Conservation (phyloP, 306 rosid species). For the Glycine latifolia region DNA sequence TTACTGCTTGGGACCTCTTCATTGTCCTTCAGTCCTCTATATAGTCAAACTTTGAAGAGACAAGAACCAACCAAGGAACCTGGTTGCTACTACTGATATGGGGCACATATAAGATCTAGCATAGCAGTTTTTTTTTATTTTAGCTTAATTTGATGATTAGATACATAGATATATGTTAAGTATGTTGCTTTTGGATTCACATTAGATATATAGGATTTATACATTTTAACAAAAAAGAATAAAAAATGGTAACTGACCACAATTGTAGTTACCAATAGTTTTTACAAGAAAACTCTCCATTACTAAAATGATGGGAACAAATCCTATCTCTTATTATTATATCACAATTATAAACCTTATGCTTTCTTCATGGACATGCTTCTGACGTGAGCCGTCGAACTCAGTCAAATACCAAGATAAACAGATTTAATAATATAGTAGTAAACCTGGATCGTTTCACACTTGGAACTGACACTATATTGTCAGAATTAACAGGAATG, state of each 20-base stretch:
- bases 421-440: too few relatives aligned
- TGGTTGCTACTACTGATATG: background rate
- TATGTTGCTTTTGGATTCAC: background rate
- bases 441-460: too few relatives aligned
- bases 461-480: too few relatives aligned
- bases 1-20: too few relatives aligned
- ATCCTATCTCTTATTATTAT: constrained; percentile 64
- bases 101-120: background rate
- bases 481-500: too few relatives aligned
- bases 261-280: constrained; percentile 16
- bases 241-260: background rate
- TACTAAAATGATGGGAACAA: constrained; percentile 72
- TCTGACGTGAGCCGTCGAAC: too few relatives aligned
- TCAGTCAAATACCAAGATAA: too few relatives aligned
- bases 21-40: too few relatives aligned
- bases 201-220: background rate
- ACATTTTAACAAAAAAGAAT: background rate
- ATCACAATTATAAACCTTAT: too few relatives aligned
- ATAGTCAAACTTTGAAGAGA: too few relatives aligned
- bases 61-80: background rate
- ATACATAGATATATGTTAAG: background rate
- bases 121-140: background rate
- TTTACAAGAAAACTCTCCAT: constrained; percentile 56
- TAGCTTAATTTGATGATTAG: background rate
- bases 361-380: too few relatives aligned